phyloP scores from a whole-genome alignment of 1,284 basidiomycete species.

The Puccinia novopanici region DNA sequence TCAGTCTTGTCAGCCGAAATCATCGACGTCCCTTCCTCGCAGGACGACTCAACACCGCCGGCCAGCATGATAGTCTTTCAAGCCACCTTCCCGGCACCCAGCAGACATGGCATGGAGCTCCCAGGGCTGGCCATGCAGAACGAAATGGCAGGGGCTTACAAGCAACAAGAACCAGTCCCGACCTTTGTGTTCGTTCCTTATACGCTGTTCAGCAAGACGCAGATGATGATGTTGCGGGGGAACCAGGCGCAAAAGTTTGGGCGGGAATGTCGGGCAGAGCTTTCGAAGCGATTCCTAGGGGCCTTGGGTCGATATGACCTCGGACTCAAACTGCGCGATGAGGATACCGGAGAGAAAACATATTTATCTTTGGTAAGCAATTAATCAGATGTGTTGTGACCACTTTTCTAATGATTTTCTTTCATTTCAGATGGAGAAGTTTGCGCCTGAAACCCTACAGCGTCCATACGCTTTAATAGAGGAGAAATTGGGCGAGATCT shows the following conservation, averaged over 20 bases:
- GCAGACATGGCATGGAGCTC: constrained; percentile 58
- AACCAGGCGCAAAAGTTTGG: constrained; percentile 60
- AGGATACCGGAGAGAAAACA: constrained; percentile 51
- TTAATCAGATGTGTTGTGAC: constrained; percentile 1
- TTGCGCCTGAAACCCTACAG: constrained; percentile 73
- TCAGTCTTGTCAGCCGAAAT: constrained; percentile 63
- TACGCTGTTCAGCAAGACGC: constrained; percentile 62
- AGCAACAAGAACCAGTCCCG: constrained; percentile 60
- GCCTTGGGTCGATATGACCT: constrained; percentile 98
- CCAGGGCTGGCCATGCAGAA: constrained; percentile 56
- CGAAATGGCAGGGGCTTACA: constrained; percentile 54
- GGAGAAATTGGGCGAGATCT: constrained; percentile 79
- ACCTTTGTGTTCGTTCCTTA: constrained; percentile 64
- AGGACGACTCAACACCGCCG: constrained; percentile 57
- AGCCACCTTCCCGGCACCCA: constrained; percentile 61
- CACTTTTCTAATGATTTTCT: background rate
- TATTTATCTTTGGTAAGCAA: constrained; percentile 74
- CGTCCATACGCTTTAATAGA: constrained; percentile 85
- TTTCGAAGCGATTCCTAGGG: constrained; percentile 61
- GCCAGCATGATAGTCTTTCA: constrained; percentile 62
- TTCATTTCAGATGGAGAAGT: constrained; percentile 69
- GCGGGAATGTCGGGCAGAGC: constrained; percentile 58
- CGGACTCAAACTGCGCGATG: constrained; percentile 67
- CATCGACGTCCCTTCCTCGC: constrained; percentile 61
- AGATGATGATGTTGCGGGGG: constrained; percentile 62